These are phyloP conservation scores for Aspergillus vadensis DNA, from an alignment of 2,329 filamentous ascomycete species.

Conservation along the genomic window DNA sequence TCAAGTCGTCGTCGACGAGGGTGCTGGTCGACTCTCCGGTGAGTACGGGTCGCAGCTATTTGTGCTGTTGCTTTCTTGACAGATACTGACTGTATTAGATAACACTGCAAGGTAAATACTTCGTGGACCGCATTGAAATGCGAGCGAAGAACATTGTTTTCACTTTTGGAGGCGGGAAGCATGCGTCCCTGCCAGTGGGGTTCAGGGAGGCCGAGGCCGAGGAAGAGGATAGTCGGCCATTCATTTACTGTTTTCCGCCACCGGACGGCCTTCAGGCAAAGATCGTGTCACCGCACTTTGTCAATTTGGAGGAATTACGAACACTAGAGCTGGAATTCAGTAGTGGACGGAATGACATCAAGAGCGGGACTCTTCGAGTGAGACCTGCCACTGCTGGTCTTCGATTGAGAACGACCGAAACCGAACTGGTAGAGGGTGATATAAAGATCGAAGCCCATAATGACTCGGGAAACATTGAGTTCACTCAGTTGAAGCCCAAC, in stretches of 20 bases:
- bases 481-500: slow-evolving; percentile 35
- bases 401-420: slow-evolving; percentile 57
- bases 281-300: slow-evolving; percentile 66
- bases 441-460: slow-evolving; percentile 45
- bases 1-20: slow-evolving; percentile 59
- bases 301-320: slow-evolving; percentile 78
- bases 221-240: slow-evolving; percentile 56
- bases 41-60: slow-evolving; percentile 30
- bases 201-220: slow-evolving; percentile 37
- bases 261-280: slow-evolving; percentile 68
- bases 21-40: slow-evolving; percentile 54
- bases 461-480: slow-evolving; percentile 50
- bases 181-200: slow-evolving; percentile 35
- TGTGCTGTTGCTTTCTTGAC: neutral
- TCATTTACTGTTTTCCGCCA: slow-evolving; percentile 73
- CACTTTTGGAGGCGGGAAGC: slow-evolving; percentile 31
- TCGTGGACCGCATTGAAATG: slow-evolving; percentile 71
- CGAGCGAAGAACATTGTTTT: slow-evolving; percentile 45
- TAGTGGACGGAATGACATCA: slow-evolving; percentile 72
- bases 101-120: slow-evolving; percentile 66
- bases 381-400: slow-evolving; percentile 63
- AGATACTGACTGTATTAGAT: slow-evolving; percentile 27
- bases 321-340: slow-evolving; percentile 72
- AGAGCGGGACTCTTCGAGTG: slow-evolving; percentile 53
- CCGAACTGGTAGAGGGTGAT: slow-evolving; percentile 46